phyloP scores from a whole-genome alignment of 768 basidiomycete species.

The Serendipita indica region DNA sequence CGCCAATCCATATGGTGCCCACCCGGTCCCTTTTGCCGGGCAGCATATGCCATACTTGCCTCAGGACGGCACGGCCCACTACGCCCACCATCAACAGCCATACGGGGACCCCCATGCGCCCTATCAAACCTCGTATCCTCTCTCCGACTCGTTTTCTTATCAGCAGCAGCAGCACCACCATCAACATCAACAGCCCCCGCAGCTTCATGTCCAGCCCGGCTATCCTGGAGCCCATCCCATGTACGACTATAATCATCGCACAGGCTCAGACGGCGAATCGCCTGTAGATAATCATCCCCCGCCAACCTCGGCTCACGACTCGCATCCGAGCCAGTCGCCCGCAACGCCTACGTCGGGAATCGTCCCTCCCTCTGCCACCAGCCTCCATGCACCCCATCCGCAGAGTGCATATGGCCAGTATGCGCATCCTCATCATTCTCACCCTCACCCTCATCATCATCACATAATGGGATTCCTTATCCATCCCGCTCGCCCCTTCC shows the following conservation, averaged over 20 bases:
- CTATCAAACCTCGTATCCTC: background rate
- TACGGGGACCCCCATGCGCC: background rate
- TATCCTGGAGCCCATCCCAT: conserved; percentile 8
- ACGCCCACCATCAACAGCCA: background rate
- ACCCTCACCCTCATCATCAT: conserved; percentile 23
- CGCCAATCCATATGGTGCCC: background rate
- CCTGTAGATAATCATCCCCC: conserved; percentile 8
- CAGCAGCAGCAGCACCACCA: conserved; percentile 6
- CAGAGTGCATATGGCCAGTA: background rate
- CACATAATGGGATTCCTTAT: conserved; percentile 23
- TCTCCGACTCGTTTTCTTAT: background rate
- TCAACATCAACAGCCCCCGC: background rate
- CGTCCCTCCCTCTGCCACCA: conserved; percentile 4
- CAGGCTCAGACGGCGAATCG: conserved; percentile 8
- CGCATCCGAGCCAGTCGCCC: conserved; percentile 19
- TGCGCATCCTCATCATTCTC: background rate
- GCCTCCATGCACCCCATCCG: background rate
- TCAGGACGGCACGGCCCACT: background rate
- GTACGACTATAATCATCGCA: conserved; percentile 8
- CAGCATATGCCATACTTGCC: background rate
- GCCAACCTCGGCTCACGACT: conserved; percentile 38
- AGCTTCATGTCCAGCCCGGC: conserved; percentile 7
- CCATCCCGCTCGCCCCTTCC: conserved; percentile 57
- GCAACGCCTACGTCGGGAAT: conserved; percentile 1
- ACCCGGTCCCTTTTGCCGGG: background rate